Base-by-base conservation (phyloP, 148 eudicot species). In the Rhododendron simsii region DNA sequence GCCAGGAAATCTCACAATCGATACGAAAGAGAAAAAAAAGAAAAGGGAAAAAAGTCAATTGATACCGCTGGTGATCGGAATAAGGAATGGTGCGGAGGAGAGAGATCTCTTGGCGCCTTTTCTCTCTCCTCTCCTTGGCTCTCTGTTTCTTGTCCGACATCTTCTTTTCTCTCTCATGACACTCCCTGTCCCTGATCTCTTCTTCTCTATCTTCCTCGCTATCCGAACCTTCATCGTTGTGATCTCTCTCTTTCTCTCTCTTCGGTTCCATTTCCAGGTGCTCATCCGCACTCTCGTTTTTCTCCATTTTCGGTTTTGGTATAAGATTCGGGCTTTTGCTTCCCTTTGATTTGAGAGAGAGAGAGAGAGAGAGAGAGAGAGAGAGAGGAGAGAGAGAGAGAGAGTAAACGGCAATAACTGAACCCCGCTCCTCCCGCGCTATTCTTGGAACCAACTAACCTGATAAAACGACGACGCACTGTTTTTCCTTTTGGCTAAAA, bases 71-170 rank as follows among this genome's bases (percentile, higher is more conserved):
- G 83, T 96, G 98, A 83, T 96, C 93, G 37, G 96, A 91, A 89
- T 94, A 95, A 39, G 99, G 96, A 83, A 95, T 94, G 71, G 99
- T 94, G 28, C 97, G 97, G 82, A 95, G 96, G 78, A 93, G 94
- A 88, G 99, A 96, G 87, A 96, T 92, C 89, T 95, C 93, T 59
- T 94, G 94, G 67, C 94, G 96, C 71, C 96, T 88, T 90, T 92
- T 92, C 86, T 96, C 98, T 87, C 93, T 93, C 85, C 92, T 90
- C 81, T 91, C 94, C 83, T 89, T 92, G 1, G 93, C 89, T 16
- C 90, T 89, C 86, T 93, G 94, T 87, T 91, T 94, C 84, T 86
- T 91, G 37, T 90, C 92, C 91, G 84, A 12, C 37, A 71, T 89
- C 67, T 84, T 76, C 21, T 67, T 41, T 11, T 83, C 88, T 74